Percentiles rank a stretch among this genome's conserved stretches.
Evolutionary conservation across 768 basidiomycete genomes (phyloP).

Genomic region (Lyophyllum semitale): DNA sequence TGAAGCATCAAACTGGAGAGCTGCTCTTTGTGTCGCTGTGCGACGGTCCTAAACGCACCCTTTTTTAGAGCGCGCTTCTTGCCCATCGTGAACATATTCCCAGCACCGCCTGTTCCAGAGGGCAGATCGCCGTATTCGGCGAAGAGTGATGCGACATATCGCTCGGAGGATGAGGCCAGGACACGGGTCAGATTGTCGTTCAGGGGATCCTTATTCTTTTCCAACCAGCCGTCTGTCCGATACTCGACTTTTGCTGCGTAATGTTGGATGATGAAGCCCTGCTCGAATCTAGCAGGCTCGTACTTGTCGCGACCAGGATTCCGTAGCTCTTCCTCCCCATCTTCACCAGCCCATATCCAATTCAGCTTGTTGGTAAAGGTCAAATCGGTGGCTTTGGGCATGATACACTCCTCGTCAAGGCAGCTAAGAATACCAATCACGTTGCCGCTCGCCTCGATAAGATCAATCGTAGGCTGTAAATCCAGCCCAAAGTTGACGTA

Average conservation of each 20-base stretch:
- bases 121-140: conserved; percentile 69
- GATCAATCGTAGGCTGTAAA: conserved; percentile 96
- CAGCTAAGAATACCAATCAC: conserved; percentile 89
- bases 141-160: conserved; percentile 82
- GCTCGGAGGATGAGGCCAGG: conserved; percentile 78
- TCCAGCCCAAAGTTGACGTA: conserved; percentile 98
- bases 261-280: conserved; percentile 93
- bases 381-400: conserved; percentile 96
- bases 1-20: conserved; percentile 89
- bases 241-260: conserved; percentile 98
- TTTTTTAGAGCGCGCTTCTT: conserved; percentile 86
- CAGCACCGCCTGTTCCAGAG: conserved; percentile 32
- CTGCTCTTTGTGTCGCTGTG: conserved; percentile 95
- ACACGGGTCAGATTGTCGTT: conserved; percentile 95
- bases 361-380: conserved; percentile 95
- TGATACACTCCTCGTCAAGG: conserved; percentile 98
- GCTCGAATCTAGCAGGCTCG: conserved; percentile 83
- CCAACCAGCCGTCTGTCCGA: conserved; percentile 93
- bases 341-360: conserved; percentile 64
- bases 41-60: conserved; percentile 96
- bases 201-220: conserved; percentile 99
- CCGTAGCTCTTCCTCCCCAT: conserved; percentile 46
- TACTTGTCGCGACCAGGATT: conserved; percentile 87
- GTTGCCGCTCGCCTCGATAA: conserved; percentile 85
- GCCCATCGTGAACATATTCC: conserved; percentile 44